Evolutionary conservation across 1,139 yeast genomes (phyloP).

Genomic region (Lodderomyces orthopsilosis): DNA sequence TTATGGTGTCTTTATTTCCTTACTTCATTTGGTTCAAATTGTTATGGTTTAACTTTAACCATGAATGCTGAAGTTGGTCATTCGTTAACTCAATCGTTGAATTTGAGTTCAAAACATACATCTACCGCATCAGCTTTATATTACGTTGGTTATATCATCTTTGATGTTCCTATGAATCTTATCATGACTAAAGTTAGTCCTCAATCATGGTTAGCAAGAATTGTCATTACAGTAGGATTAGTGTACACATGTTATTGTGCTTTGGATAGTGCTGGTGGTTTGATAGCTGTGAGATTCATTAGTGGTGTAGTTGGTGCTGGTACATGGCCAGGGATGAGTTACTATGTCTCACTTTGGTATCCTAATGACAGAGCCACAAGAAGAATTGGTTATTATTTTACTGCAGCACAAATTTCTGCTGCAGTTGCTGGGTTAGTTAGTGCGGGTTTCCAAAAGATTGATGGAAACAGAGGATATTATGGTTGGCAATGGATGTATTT

Average conservation of each 20-base stretch:
- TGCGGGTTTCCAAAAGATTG: slow-evolving; percentile 86
- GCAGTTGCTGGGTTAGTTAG: slow-evolving; percentile 82
- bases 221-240: slow-evolving; percentile 71
- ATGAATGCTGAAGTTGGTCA: slow-evolving; percentile 69
- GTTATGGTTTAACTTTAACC: slow-evolving; percentile 77
- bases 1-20: slow-evolving; percentile 78
- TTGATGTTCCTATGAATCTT: slow-evolving; percentile 86
- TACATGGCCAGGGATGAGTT: slow-evolving; percentile 91
- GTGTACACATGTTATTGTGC: slow-evolving; percentile 74
- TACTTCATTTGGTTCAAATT: slow-evolving; percentile 74
- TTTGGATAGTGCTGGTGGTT: slow-evolving; percentile 51
- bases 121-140: slow-evolving; percentile 79
- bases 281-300: slow-evolving; percentile 69
- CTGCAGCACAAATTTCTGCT: slow-evolving; percentile 88
- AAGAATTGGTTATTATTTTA: slow-evolving; percentile 84
- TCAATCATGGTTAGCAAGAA: slow-evolving; percentile 81
- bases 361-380: slow-evolving; percentile 76
- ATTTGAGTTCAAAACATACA: slow-evolving; percentile 53
- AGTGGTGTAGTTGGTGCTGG: slow-evolving; percentile 87
- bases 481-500: slow-evolving; percentile 92
- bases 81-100: slow-evolving; percentile 54
- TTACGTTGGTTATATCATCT: slow-evolving; percentile 78
- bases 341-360: slow-evolving; percentile 81
- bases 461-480: slow-evolving; percentile 61
- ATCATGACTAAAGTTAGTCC: slow-evolving; percentile 83